Evolutionary conservation across 176 grass and related monocot genomes (phyloP), one percentile per base, ranked within the genome.

Genomic region (Raddia guianensis): DNA sequence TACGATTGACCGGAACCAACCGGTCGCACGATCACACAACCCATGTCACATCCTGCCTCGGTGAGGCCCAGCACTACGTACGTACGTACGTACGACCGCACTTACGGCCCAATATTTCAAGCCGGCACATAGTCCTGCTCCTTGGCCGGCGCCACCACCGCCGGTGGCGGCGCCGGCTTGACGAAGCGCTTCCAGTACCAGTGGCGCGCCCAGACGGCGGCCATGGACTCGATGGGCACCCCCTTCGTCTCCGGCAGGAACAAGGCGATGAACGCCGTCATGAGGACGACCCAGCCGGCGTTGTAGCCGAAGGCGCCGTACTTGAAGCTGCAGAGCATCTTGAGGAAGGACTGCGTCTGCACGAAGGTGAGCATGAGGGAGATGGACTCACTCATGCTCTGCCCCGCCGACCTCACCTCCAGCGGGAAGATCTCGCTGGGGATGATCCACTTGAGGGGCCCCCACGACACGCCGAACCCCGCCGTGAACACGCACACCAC

Each of bases 221-320:
- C 82, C 60, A 88, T 71, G 6, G 87, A 80, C 90, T 97, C 94
- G 12, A 97, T 89, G 43, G 94, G 91, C 70, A 97, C 89, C 13
- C 91, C 91, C 58, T 94, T 97, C 3, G 94, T 97, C 86, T 97
- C 94, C 1, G 85, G 94, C 21, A 97, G 71, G 62, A 97, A 91
- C 10, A 4, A 6, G 3, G 69, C 62, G 9, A 92, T 7, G 55
- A 92, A 92, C 0, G 15, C 48, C 10, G 83, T 86, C 87, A 92
- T 92, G 45, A 67, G 52, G 16, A 89, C 14, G 11, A 92, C 68
- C 86, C 86, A 92, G 0, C 35, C 86, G 13, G 68, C 78, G 8
- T 75, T 86, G 82, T 89, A 92, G 51, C 76, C 75, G 52, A 89
- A 89, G 7, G 80, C 71, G 3, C 47, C 86, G 0, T 34, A 89